A percentile compares a stretch with the other conserved stretches of the same genome.
These are phyloP conservation scores for Ampelomyces quisqualis DNA, from an alignment of 2,329 filamentous ascomycete genomes.

Conservation along the genomic window DNA sequence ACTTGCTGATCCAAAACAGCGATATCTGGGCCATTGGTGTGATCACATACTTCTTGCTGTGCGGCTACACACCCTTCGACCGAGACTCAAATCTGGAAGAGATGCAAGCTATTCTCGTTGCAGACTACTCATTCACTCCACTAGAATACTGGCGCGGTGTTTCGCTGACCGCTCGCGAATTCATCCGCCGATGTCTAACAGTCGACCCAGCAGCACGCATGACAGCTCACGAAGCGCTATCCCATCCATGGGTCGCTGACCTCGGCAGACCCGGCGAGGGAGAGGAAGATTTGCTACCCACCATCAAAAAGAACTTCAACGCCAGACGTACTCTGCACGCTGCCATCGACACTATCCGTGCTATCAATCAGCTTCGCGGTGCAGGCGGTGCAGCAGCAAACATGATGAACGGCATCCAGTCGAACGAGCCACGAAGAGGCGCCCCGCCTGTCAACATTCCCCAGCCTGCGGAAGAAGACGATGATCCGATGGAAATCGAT, in stretches of 20 bases:
- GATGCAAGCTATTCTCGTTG: conserved; percentile 97
- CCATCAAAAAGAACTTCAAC: conserved; percentile 71
- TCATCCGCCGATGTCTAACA: conserved; percentile 88
- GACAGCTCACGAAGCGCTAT: conserved; percentile 78
- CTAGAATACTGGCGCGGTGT: conserved; percentile 96
- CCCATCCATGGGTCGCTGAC: conserved; percentile 65
- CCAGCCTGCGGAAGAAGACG: conserved; percentile 39
- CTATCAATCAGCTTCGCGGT: conserved; percentile 66
- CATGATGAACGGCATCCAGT: conserved; percentile 63
- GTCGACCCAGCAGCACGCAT: conserved; percentile 85
- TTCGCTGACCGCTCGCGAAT: conserved; percentile 78
- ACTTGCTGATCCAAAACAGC: conserved; percentile 41
- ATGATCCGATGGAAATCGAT: conserved; percentile 52
- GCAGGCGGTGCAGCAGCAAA: conserved; percentile 53
- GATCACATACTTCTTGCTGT: conserved; percentile 97
- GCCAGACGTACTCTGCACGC: conserved; percentile 65
- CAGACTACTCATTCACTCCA: conserved; percentile 94
- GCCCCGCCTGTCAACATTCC: conserved; percentile 37
- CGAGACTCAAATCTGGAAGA: conserved; percentile 97
- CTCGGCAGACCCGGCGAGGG: conserved; percentile 49
- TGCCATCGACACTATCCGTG: conserved; percentile 67
- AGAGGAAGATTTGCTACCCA: conserved; percentile 60
- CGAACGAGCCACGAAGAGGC: conserved; percentile 53
- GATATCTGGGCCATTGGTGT: conserved; percentile 98
- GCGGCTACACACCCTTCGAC: conserved; percentile 97